Percentiles rank a stretch among this genome's conserved stretches.
These are phyloP conservation scores for Fonsecaea monophora DNA, from an alignment of 2,329 filamentous ascomycete species.

Conservation along the genomic window DNA sequence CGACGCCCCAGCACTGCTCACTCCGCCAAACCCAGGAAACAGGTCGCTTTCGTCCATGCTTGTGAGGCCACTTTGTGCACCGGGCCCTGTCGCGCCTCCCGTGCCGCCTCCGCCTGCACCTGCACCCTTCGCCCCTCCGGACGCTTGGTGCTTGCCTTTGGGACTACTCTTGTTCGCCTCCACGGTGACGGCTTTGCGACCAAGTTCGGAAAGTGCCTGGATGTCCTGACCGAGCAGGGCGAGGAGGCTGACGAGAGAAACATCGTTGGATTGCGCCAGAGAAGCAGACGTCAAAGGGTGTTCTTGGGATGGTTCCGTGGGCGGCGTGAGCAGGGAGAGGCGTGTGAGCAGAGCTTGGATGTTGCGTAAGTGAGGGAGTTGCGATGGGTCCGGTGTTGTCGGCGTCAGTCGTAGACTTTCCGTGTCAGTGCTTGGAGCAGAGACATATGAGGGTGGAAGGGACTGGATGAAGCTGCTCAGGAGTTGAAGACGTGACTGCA, in stretches of 20 bases:
- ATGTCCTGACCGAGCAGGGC: constrained; percentile 76
- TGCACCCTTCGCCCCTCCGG: constrained; percentile 11
- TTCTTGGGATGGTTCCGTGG: constrained; percentile 44
- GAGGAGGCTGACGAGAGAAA: constrained; percentile 77
- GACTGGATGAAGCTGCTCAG: constrained; percentile 77
- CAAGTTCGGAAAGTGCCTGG: constrained; percentile 72
- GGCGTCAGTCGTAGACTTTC: constrained; percentile 45
- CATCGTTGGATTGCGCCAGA: constrained; percentile 80
- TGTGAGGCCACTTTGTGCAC: constrained; percentile 23
- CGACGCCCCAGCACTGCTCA: neutral
- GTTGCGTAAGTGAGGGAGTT: constrained; percentile 80
- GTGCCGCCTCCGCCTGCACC: constrained; percentile 11
- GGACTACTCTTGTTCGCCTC: constrained; percentile 48
- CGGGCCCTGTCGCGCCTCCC: constrained; percentile 4
- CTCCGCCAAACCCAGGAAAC: constrained; percentile 23
- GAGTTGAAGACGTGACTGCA: constrained; percentile 76
- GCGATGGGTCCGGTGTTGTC: constrained; percentile 44
- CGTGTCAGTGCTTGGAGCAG: constrained; percentile 44
- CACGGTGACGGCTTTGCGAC: constrained; percentile 73
- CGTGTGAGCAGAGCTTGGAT: constrained; percentile 86
- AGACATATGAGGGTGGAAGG: constrained; percentile 70
- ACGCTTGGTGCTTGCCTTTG: constrained; percentile 23
- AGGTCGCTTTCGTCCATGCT: constrained; percentile 33
- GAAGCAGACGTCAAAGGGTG: constrained; percentile 71
- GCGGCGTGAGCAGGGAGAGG: constrained; percentile 78